Evolutionary conservation across 2,329 filamentous ascomycete genomes (phyloP).

Genomic region (Elsinoe arachidis): DNA sequence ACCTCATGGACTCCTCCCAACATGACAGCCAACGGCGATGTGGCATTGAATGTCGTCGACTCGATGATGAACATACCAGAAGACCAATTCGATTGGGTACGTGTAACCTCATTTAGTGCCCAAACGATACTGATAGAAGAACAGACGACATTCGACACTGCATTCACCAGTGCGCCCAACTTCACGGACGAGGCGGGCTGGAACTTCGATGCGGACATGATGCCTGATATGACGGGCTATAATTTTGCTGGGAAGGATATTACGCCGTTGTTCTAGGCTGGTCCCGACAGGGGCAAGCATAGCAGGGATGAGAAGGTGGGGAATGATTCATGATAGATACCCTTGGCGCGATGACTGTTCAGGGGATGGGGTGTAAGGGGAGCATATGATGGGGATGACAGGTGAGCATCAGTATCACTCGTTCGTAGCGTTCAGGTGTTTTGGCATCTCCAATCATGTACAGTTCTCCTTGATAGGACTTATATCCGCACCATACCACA

Average conservation of each 20-base stretch:
- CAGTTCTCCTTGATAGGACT: no score
- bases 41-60: not conserved
- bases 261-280: not conserved
- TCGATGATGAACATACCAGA: slow-evolving; percentile 5
- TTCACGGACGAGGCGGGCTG: slow-evolving; percentile 3
- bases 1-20: not conserved
- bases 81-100: slow-evolving; percentile 11
- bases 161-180: not conserved
- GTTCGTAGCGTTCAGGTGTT: no score
- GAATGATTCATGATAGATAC: no score
- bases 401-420: no score
- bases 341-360: no score
- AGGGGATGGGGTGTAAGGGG: no score
- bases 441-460: no score
- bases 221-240: not conserved
- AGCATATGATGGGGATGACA: no score
- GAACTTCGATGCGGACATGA: slow-evolving; percentile 2
- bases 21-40: not conserved
- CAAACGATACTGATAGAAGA: not conserved
- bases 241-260: not conserved
- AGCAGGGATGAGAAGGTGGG: no score
- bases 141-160: not conserved
- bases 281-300: no score
- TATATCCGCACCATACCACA: no score
- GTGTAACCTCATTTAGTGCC: not conserved